phyloP scores from a whole-genome alignment of 2,329 filamentous ascomycete genomes.

The Xylaria sp. region DNA sequence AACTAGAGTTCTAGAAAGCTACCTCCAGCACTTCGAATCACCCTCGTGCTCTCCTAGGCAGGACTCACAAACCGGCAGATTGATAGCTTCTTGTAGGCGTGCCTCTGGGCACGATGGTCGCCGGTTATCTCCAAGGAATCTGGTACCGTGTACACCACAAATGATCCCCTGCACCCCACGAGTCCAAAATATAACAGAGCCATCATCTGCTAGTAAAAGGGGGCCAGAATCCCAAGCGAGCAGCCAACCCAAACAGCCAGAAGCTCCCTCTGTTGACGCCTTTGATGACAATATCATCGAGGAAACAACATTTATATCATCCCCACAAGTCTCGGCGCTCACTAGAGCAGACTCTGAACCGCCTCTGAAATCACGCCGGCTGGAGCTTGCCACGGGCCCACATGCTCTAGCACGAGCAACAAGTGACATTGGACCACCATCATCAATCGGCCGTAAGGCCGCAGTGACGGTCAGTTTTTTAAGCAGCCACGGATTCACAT shows the following conservation, averaged over 20 bases:
- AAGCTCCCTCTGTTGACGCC: constrained; percentile 13
- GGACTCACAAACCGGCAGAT: constrained; percentile 28
- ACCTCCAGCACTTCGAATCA: constrained; percentile 54
- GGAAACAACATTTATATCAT: constrained; percentile 43
- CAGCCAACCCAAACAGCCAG: constrained; percentile 3
- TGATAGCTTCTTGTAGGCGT: neutral
- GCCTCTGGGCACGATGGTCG: constrained; percentile 14
- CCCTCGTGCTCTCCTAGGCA: constrained; percentile 38
- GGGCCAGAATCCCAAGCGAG: constrained; percentile 11
- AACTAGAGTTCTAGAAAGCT: constrained; percentile 62
- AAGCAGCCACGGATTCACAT: constrained; percentile 44
- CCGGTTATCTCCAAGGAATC: constrained; percentile 16
- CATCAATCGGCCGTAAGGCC: constrained; percentile 33
- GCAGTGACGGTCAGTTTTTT: constrained; percentile 42
- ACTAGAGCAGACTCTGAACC: constrained; percentile 52
- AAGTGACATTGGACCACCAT: constrained; percentile 51
- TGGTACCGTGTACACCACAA: constrained; percentile 35
- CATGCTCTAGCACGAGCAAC: constrained; percentile 48
- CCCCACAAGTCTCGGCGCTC: constrained; percentile 33
- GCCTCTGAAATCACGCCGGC: constrained; percentile 46
- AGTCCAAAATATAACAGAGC: constrained; percentile 4
- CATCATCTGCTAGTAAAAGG: constrained; percentile 10
- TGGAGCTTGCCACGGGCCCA: constrained; percentile 34
- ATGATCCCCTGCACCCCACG: constrained; percentile 43
- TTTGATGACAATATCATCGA: constrained; percentile 43